Evolutionary conservation across 495 filamentous ascomycete species (phyloP), one percentile per base, ranked within the genome.

Genomic region (Aspergillus wentii): DNA sequence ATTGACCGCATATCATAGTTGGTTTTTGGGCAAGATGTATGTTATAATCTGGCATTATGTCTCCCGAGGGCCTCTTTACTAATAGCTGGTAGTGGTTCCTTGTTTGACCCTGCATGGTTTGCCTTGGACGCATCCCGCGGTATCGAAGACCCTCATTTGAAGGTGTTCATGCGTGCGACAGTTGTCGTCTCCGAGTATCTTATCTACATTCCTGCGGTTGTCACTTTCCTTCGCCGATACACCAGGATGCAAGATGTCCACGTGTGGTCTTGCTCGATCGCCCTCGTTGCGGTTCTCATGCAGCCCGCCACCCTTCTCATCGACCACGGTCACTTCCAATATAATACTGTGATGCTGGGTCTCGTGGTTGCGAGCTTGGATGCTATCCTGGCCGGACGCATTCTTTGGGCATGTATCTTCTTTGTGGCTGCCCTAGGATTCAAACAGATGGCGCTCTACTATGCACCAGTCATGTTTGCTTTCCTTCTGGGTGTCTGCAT

Each of bases 401-500:
- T 83, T 51, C 74, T 94, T 40, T 96, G 90, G 88, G 76, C 83
- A 5, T 85, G 83, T 41, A 76, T 92, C 35, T 97, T 95, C 65
- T 98, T 98, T 54, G 91, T 98, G n/a, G 75, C 79, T 2, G 85
- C 89, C 11, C 65, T 98, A 16, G 86, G 86, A 9, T 98, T 95
- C 69, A 98, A 98, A 68, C 92, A 98, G 58, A 98, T 98, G 92
- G 92, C 91, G 3, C 69, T 98, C 8, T 98, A 95, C 61, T 98
- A 95, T 59, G 89, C 92, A 3, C 89, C 94, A 1, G 80, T 82
- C 9, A 80, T 97, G 36, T 96, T 96, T 57, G 83, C 88, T 5
- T 97, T 90, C 50, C 81, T 98, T 1, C 68, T 96, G 5, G 91
- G 92, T 6, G 75, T 79, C 53, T 95, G 90, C 59, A 48, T 92